These are phyloP conservation scores for Amaranthus tricolor DNA, from an alignment of 179 eudicot genomes.

Conservation along the genomic window DNA sequence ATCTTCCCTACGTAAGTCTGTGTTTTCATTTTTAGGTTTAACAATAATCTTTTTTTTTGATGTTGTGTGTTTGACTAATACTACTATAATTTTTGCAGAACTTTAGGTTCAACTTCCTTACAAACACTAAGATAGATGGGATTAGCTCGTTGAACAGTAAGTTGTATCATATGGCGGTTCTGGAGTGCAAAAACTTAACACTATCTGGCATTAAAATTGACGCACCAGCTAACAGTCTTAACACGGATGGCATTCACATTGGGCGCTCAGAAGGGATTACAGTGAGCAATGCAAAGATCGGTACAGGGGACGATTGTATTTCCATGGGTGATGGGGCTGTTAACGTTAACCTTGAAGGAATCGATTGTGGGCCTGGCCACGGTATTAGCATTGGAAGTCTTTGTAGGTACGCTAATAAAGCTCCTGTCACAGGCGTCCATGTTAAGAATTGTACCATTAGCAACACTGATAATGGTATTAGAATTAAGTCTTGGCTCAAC, in stretches of 20 bases:
- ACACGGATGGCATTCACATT: conserved; percentile 40
- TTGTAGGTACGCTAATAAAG: conserved; percentile 37
- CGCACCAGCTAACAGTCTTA: conserved; percentile 30
- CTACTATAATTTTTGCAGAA: conserved; percentile 17
- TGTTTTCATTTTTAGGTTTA: background rate
- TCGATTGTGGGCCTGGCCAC: conserved; percentile 56
- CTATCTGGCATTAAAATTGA: conserved; percentile 3
- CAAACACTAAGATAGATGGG: conserved; percentile 18
- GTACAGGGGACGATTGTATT: conserved; percentile 41
- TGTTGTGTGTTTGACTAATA: too few relatives aligned
- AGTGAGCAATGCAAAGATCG: conserved; percentile 20
- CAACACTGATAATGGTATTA: conserved; percentile 37
- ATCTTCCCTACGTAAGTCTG: conserved; percentile 31
- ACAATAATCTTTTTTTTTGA: background rate
- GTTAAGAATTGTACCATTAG: conserved; percentile 37
- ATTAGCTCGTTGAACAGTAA: conserved; percentile 30
- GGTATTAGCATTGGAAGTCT: conserved; percentile 55
- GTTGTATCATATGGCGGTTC: conserved; percentile 28
- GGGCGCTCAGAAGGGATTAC: conserved; percentile 27
- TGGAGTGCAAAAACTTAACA: conserved; percentile 29
- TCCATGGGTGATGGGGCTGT: conserved; percentile 47
- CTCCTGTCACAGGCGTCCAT: conserved; percentile 27
- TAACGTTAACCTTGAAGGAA: conserved; percentile 25
- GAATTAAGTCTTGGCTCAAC: conserved; percentile 45
- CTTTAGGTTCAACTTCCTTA: conserved; percentile 31